Conservation (phyloP, 345 rosid species). For the Chamaenerion angustifolium region DNA sequence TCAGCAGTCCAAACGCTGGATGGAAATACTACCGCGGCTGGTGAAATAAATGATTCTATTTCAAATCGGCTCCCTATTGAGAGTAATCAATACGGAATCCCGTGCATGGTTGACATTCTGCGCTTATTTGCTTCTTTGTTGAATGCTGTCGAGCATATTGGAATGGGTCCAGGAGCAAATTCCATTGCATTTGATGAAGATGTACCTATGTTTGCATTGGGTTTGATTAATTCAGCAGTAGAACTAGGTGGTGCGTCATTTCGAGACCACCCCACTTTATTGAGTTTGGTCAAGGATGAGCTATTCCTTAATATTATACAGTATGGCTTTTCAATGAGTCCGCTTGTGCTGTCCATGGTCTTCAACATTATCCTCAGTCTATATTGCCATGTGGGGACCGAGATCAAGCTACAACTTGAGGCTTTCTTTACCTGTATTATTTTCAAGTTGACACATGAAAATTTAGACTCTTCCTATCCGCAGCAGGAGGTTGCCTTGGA, state of each 20-base stretch:
- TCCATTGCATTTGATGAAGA: slow-evolving; percentile 88
- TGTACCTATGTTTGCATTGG: slow-evolving; percentile 91
- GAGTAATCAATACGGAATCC: slow-evolving; percentile 88
- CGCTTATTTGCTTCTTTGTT: slow-evolving; percentile 75
- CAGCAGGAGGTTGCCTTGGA: slow-evolving; percentile 99
- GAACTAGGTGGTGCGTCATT: slow-evolving; percentile 82
- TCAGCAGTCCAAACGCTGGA: slow-evolving; percentile 30
- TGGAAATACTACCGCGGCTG: slow-evolving; percentile 34
- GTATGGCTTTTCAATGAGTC: slow-evolving; percentile 92
- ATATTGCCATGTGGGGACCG: slow-evolving; percentile 70
- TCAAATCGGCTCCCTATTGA: slow-evolving; percentile 45
- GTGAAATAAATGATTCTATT: slow-evolving; percentile 43
- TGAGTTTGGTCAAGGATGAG: slow-evolving; percentile 85
- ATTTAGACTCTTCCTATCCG: slow-evolving; percentile 73
- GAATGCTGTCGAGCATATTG: slow-evolving; percentile 69
- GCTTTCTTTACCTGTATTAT: slow-evolving; percentile 97
- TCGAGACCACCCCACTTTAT: slow-evolving; percentile 60
- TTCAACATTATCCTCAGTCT: slow-evolving; percentile 87
- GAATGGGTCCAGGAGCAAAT: slow-evolving; percentile 61
- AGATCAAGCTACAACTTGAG: slow-evolving; percentile 88
- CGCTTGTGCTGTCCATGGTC: slow-evolving; percentile 91
- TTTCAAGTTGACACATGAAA: slow-evolving; percentile 91
- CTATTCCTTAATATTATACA: slow-evolving; percentile 86
- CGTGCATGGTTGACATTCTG: slow-evolving; percentile 95
- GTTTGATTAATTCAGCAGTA: slow-evolving; percentile 85